Evolutionary conservation across 176 grass and related monocot species (phyloP), one percentile per base, ranked within the genome.

Genomic region (Miscanthus lutarioriparius): DNA sequence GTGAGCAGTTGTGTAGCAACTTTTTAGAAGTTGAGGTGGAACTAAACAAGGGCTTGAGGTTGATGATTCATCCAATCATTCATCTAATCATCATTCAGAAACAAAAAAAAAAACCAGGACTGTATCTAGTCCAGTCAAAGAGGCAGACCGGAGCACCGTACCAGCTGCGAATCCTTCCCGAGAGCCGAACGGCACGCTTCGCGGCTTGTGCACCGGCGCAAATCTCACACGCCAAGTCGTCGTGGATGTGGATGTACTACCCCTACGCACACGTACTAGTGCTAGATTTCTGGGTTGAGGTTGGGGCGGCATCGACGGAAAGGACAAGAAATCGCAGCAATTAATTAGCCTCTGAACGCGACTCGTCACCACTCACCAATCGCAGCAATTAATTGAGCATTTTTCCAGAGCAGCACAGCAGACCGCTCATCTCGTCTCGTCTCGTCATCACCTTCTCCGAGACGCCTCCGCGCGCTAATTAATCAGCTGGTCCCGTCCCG

Each of bases 271-370:
- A 45, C 43, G 30, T 19, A 28, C 54, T 13, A 14, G 11, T 13
- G 71, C 30, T 26, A 37, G 14, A 22, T 72, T 10, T 11, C 15
- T 26, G 39, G 39, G 19, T 3, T 23, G 32, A 16, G 51, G 17
- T 8, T 54, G 51, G 19, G 26, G 26, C 30, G 30, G 22, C 22
- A n/a, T n/a, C n/a, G 65, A 48, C 35, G 35, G 22, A 67, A 16
- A 65, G 68, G 70, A 89, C 77, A 61, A 27, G 81, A 43, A 35
- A 22, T 13, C 10, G 48, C 5, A 51, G 48, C 48, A 51, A 51
- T 36, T 79, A 79, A 74, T 58, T 66, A 64, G 1, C 10, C 32
- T 33, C n/a, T 12, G 76, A 67, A 13, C 58, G 75, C 64, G 87
- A 80, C 69, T 47, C 33, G 69, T 80, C 41, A 67, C 58, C 33